These are phyloP conservation scores for Kuraishia piskuri DNA, from an alignment of 805 yeast genomes.

Conservation along the genomic window DNA sequence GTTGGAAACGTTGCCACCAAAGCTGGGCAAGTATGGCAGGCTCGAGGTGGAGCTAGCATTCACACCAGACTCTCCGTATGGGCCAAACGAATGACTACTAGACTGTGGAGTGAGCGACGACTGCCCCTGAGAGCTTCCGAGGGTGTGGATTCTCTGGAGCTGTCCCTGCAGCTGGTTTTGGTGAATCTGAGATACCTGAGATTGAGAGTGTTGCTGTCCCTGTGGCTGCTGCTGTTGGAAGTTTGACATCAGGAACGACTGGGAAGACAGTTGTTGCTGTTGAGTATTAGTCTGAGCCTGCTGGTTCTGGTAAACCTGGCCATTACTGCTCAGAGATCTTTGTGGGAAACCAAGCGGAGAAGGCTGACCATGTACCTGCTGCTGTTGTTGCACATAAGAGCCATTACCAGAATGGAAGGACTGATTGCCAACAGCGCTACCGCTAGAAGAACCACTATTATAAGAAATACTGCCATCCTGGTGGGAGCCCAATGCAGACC, in stretches of 20 bases:
- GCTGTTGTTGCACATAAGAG: slow-evolving; percentile 3
- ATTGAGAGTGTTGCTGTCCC: slow-evolving; percentile 4
- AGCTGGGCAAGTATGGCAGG: slow-evolving; percentile 1
- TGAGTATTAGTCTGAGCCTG: background rate
- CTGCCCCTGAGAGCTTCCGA: background rate
- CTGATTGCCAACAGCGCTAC: background rate
- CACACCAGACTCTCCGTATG: background rate
- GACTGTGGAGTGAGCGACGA: background rate
- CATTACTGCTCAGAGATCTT: background rate
- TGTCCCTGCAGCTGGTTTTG: background rate
- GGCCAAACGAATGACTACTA: background rate
- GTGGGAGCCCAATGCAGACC: slow-evolving; percentile 1
- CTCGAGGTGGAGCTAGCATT: background rate
- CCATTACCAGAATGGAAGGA: background rate
- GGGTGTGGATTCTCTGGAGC: background rate
- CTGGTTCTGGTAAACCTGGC: background rate
- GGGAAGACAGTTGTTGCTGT: background rate
- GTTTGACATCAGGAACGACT: background rate
- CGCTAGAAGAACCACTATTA: slow-evolving; percentile 1
- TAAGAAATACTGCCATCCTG: background rate
- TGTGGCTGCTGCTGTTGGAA: slow-evolving; percentile 3
- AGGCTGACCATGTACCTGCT: background rate
- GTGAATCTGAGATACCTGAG: background rate
- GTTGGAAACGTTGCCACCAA: background rate
- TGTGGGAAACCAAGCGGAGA: background rate